Conservation (phyloP, 179 eudicot genomes). For the Patellifolia procumbens region DNA sequence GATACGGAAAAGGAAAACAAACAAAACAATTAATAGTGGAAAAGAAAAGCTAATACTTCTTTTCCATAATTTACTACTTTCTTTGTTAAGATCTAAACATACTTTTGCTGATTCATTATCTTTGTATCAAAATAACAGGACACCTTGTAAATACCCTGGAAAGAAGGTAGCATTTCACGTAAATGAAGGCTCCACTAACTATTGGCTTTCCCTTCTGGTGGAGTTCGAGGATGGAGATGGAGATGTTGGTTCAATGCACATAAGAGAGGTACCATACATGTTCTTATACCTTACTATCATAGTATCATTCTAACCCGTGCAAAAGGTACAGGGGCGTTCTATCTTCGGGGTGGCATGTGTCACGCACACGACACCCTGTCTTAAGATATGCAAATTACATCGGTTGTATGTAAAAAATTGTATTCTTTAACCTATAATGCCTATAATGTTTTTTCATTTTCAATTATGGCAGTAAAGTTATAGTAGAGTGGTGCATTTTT, state of each 20-base stretch:
- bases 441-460: too few species aligned
- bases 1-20: too few species aligned
- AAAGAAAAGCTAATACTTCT: too few species aligned
- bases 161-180: slow-evolving; percentile 85
- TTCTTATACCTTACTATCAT: background rate
- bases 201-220: slow-evolving; percentile 83
- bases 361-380: too few species aligned
- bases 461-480: background rate
- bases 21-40: too few species aligned
- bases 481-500: slow-evolving; percentile 3
- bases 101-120: background rate
- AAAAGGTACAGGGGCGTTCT: too few species aligned
- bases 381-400: too few species aligned
- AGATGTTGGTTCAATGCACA: slow-evolving; percentile 92
- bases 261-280: slow-evolving; percentile 57
- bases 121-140: slow-evolving; percentile 42
- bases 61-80: background rate
- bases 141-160: slow-evolving; percentile 85
- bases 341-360: too few species aligned
- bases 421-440: too few species aligned
- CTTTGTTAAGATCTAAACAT: background rate
- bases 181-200: slow-evolving; percentile 85
- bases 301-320: too few species aligned
- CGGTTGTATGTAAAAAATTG: too few species aligned
- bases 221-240: slow-evolving; percentile 98